Conservation (phyloP, 2,329 filamentous ascomycete genomes). For the Scytalidium sp. region DNA sequence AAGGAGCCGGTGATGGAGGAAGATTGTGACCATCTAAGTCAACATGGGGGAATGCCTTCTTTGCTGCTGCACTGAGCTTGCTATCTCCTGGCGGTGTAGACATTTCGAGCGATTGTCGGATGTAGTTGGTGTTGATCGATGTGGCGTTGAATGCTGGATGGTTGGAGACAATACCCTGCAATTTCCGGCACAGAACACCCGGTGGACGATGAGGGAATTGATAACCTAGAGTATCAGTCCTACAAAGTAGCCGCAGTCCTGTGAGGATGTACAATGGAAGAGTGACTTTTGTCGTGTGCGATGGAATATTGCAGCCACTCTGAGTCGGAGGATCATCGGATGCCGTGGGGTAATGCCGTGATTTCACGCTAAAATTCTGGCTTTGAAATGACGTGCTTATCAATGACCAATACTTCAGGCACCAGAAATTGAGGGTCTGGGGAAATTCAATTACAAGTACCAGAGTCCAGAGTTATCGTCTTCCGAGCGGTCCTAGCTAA, state of each 20-base stretch:
- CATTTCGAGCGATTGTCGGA: slow-evolving; percentile 12
- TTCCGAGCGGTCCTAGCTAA: not conserved
- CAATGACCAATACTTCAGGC: not conserved
- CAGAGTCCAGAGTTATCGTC: too few species aligned
- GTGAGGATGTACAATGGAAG: too few species aligned
- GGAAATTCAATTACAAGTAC: too few species aligned
- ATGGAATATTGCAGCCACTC: not conserved
- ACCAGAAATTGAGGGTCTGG: too few species aligned
- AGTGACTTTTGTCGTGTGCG: not conserved
- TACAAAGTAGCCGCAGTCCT: too few species aligned
- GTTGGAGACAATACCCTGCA: too few species aligned
- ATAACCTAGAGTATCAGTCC: too few species aligned
- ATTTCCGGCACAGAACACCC: too few species aligned
- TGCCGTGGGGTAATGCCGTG: not conserved
- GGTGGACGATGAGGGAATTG: too few species aligned
- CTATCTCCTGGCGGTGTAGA: slow-evolving; percentile 27
- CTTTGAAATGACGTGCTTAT: not conserved
- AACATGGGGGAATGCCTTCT: slow-evolving; percentile 43
- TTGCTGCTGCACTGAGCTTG: slow-evolving; percentile 20
- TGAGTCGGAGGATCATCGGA: not conserved
- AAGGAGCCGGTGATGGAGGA: slow-evolving; percentile 89
- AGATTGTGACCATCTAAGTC: slow-evolving; percentile 83
- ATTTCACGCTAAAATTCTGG: not conserved
- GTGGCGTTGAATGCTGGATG: not conserved
- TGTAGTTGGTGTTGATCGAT: not conserved